A percentile compares a stretch with the other conserved stretches of the same genome.
Evolutionary conservation across 495 filamentous ascomycete genomes (phyloP).

Genomic region (Penicillium parvum): DNA sequence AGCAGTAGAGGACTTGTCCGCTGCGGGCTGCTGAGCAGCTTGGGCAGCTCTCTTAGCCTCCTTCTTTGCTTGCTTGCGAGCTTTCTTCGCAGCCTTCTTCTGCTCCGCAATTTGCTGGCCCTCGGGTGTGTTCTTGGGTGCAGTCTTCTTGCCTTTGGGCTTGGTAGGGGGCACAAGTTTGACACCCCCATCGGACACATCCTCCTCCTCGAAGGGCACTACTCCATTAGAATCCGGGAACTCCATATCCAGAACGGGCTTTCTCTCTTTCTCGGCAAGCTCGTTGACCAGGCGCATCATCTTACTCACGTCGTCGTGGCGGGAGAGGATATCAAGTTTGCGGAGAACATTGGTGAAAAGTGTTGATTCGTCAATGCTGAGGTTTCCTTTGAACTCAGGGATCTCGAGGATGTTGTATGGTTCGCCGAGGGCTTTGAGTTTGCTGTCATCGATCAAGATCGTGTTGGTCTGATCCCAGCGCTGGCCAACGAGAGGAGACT

Average conservation of each 20-base stretch:
- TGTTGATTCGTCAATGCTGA: constrained; percentile 22
- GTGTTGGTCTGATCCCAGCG: constrained; percentile 83
- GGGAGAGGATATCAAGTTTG: constrained; percentile 29
- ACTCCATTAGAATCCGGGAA: too few relatives aligned
- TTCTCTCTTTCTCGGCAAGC: constrained; percentile 9
- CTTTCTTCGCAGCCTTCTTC: constrained; percentile 15
- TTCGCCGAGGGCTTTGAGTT: constrained; percentile 72
- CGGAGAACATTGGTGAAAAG: constrained; percentile 33
- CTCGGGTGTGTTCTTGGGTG: too few relatives aligned
- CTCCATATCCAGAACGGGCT: constrained; percentile 23
- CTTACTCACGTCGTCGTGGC: constrained; percentile 40
- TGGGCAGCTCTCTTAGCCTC: constrained; percentile 12
- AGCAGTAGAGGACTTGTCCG: too few relatives aligned
- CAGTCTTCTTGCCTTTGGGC: too few relatives aligned
- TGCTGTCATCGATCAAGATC: constrained; percentile 79
- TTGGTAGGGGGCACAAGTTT: constrained; percentile 3
- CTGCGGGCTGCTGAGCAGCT: too few relatives aligned
- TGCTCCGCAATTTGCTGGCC: too few relatives aligned
- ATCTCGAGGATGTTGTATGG: constrained; percentile 79
- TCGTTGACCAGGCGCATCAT: constrained; percentile 29
- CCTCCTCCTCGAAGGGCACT: not conserved
- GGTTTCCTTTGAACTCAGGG: constrained; percentile 59
- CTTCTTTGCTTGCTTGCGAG: constrained; percentile 21
- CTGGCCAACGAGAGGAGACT: not conserved
- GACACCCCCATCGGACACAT: too few relatives aligned